phyloP scores from a whole-genome alignment of 768 basidiomycete genomes.

The Cubamyces lactineus region DNA sequence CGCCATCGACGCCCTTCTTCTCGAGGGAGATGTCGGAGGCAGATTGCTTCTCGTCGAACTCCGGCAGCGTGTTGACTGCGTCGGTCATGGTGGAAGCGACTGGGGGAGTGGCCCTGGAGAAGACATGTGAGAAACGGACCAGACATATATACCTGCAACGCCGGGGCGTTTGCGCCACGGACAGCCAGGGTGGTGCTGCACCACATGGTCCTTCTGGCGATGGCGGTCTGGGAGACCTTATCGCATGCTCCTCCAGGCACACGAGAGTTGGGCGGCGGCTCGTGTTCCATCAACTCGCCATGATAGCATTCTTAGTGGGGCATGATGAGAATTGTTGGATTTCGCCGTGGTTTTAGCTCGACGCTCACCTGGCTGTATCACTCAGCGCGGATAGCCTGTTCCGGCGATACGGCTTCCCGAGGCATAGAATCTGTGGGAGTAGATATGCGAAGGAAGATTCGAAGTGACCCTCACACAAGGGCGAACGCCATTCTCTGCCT shows the following conservation, averaged over 20 bases:
- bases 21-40: constrained; percentile 27
- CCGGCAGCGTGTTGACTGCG: constrained; percentile 15
- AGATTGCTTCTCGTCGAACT: constrained; percentile 29
- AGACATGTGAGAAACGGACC: background rate
- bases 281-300: background rate
- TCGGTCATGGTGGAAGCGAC: constrained; percentile 23
- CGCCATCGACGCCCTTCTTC: constrained; percentile 26
- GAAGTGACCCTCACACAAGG: too few relatives aligned
- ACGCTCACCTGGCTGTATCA: constrained; percentile 4
- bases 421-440: background rate
- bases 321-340: background rate
- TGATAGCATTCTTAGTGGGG: constrained; percentile 18
- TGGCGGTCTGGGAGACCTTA: constrained; percentile 6
- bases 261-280: background rate
- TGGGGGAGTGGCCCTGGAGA: constrained; percentile 10
- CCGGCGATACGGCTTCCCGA: constrained; percentile 2
- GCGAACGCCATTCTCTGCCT: too few relatives aligned
- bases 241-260: constrained; percentile 11
- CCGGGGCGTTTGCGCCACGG: background rate
- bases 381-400: background rate
- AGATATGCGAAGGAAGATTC: too few relatives aligned
- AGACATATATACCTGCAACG: constrained; percentile 13
- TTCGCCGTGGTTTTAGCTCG: background rate
- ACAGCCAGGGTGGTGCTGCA: constrained; percentile 10
- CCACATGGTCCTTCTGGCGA: constrained; percentile 18